Base-by-base conservation (phyloP, 2,329 filamentous ascomycete species). In the Sporothrix curviconia region DNA sequence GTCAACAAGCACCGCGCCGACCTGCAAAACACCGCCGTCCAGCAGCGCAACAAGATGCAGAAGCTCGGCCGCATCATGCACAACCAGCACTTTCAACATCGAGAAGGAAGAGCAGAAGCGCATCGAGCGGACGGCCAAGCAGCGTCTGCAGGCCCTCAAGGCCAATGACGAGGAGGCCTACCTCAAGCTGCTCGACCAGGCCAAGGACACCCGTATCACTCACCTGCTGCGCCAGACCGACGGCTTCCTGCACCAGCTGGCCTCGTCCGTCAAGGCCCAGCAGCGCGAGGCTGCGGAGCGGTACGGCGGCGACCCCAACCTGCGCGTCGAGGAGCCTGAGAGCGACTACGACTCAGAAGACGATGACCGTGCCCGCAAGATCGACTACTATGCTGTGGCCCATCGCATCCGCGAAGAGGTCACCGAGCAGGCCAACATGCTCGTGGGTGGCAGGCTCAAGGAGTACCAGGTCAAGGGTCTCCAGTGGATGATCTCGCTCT, bases 41-140 rank as follows among this genome's bases (percentile, higher is more conserved):
- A 80, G 63, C 87, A 92, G 69, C 85, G 83, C 64, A 81, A 78
- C 67, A 92, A 94, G 67, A 82, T 87, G 62, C 84, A 89, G 71
- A 96, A 95, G 75, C 81, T 97, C 54, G 90, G 91, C 64, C 88
- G 90, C 58, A 82, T 92, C 72, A 96, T 97, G 90, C 81, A 89
- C 62, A 75, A 81, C 58, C 92, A 96, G 61, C 94, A 99, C 72
- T 89, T n/a, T 92, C 73, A 90, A 92, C 70, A 97, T 99, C 70
- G 94, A 99, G 72, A 96, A 96, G 76, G 94, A 99, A 78, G 94
- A 99, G 75, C 92, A 97, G 80, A 97, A 96, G 78, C 89, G 94
- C 62, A 89, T 99, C 64, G 94, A 99, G 76, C 84, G 94, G 63
- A 99, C 92, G 9, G 94, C 94, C 63, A 99, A 99, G 79, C 94